These are phyloP conservation scores for Suillus spraguei DNA, from an alignment of 768 basidiomycete genomes.

Conservation along the genomic window DNA sequence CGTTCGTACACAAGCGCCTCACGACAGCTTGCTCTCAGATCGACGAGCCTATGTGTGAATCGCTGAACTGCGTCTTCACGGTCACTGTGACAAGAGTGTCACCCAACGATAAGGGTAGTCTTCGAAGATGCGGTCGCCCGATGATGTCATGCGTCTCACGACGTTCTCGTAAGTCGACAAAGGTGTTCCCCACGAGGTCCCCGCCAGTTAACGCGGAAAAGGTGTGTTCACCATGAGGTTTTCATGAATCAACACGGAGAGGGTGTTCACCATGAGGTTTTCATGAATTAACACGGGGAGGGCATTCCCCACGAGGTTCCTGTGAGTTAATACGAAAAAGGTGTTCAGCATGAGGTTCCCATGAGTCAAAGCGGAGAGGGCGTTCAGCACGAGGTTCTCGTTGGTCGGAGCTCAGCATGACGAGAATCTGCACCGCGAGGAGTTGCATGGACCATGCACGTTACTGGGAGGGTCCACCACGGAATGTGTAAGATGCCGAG, in stretches of 20 bases:
- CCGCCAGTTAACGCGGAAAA: too few species aligned
- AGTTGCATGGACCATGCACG: too few species aligned
- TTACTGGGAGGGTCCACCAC: too few species aligned
- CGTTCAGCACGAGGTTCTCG: too few species aligned
- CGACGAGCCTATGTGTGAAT: background rate
- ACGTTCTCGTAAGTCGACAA: background rate
- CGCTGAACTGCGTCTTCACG: background rate
- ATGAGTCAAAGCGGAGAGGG: too few species aligned
- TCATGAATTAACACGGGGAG: too few species aligned
- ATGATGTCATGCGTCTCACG: background rate
- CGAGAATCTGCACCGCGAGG: too few species aligned
- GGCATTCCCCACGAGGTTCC: background rate
- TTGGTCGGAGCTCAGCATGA: too few species aligned
- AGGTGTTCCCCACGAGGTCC: too few species aligned
- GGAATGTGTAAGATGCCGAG: background rate
- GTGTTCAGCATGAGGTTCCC: too few species aligned
- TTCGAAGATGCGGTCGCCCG: background rate
- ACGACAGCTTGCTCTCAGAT: background rate
- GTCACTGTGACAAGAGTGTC: background rate
- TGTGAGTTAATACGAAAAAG: too few species aligned
- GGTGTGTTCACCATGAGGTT: background rate
- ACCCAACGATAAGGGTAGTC: background rate
- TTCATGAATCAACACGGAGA: background rate
- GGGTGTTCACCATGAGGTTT: too few species aligned
- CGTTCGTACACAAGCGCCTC: background rate